Evolutionary conservation across 2,329 filamentous ascomycete genomes (phyloP).

Genomic region (Claviceps maximensis): DNA sequence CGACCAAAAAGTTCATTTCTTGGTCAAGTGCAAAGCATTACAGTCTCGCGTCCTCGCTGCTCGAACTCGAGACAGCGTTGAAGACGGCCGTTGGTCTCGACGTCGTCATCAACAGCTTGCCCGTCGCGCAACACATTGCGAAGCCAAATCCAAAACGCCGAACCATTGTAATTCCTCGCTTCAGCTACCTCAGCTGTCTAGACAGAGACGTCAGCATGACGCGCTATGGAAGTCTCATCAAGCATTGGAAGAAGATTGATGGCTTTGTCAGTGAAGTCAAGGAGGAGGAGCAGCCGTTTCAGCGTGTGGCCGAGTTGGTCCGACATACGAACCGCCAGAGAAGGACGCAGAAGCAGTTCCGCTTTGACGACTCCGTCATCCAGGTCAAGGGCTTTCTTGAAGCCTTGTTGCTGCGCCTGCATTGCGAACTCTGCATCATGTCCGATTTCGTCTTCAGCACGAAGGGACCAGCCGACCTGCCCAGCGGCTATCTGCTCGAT

Average conservation of each 20-base stretch:
- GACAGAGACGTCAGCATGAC: neutral
- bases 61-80: conserved; percentile 7
- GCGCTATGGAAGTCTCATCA: neutral
- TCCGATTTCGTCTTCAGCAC: conserved; percentile 21
- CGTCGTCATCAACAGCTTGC: neutral
- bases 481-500: conserved; percentile 12
- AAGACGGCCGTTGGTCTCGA: neutral
- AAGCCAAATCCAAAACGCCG: neutral
- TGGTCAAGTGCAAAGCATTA: conserved; percentile 27
- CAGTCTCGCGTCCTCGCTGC: conserved; percentile 4
- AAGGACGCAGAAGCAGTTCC: conserved; percentile 15
- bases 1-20: conserved; percentile 50
- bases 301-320: conserved; percentile 31
- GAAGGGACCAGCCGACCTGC: conserved; percentile 1
- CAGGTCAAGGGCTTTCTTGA: conserved; percentile 27
- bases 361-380: conserved; percentile 21
- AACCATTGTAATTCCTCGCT: neutral
- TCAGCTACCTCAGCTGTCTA: neutral
- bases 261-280: conserved; percentile 16
- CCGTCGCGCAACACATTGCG: neutral
- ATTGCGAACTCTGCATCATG: conserved; percentile 35
- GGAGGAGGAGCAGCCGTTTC: conserved; percentile 35
- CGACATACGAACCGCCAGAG: conserved; percentile 22
- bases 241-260: conserved; percentile 6
- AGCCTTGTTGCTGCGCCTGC: conserved; percentile 29